Evolutionary conservation across 2,329 filamentous ascomycete species (phyloP), one percentile per base, ranked within the genome.

Genomic region (Sporothrix pseudoabietina): DNA sequence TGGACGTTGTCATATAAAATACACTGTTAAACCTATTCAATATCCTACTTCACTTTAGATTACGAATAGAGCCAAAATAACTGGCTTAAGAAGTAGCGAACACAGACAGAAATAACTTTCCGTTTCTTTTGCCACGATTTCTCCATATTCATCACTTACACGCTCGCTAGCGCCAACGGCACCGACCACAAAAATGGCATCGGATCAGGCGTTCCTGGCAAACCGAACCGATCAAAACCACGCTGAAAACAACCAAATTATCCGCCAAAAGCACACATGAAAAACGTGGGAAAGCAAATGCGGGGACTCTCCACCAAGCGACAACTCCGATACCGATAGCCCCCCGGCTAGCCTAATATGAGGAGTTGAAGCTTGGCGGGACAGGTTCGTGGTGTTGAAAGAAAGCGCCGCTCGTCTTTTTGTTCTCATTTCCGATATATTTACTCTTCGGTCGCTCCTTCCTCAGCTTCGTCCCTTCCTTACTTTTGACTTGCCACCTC

Each of bases 221-320:
- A 61, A 63, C 59, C 59, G 59, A 63, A 63, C 59, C 59, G 35
- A 63, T 7, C 52, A 55, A n/a, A 55, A 14, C 9, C n/a, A 19
- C 16, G 35, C 55, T 3, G 6, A 59, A 32, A 32, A 19, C 2
- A 9, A 22, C 52, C 52, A 55, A 55, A 55, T 7, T 22, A 10
- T 30, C 2, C 30, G 19, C 30, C 26, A 19, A 39, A 14, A 22
- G 26, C 22, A 9, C n/a, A n/a, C 47, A 19, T 22, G 1, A 55
- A 30, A 55, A 39, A 35, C 30, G 55, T 19, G 59, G 35, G 59
- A 39, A n/a, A 22, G 19, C 35, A 63, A 63, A 63, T 35, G 59
- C 59, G 59, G 59, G 35, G 59, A 63, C 30, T 59, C 55, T 59
- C 55, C 61, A 65, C 22, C 35, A 47, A n/a, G 44, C 61, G 19